These are phyloP conservation scores for Cyclotella choctawhatcheeana DNA, from an alignment of 108 stramenopile species.

Conservation along the genomic window DNA sequence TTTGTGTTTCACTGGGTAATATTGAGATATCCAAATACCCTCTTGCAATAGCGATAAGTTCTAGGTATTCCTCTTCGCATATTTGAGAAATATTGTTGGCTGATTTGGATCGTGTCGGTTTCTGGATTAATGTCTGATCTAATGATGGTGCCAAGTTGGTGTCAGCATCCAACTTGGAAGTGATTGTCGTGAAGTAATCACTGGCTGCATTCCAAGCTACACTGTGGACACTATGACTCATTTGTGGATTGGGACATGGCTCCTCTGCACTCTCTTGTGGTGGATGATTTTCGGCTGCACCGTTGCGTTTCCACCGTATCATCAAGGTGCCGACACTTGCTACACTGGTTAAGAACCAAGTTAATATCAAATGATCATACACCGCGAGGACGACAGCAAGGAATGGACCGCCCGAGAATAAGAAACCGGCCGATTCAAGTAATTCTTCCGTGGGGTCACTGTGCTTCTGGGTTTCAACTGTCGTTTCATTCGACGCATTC, in stretches of 20 bases:
- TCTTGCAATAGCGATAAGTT: conserved; percentile 57
- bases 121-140: neutral
- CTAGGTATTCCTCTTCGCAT: conserved; percentile 15
- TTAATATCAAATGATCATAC: conserved; percentile 37
- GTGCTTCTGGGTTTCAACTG: conserved; percentile 1
- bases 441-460: conserved; percentile 67
- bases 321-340: conserved; percentile 9
- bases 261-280: neutral
- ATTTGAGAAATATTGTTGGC: conserved; percentile 25
- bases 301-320: neutral
- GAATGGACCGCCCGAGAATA: conserved; percentile 53
- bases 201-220: conserved; percentile 53
- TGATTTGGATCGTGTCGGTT: conserved; percentile 33
- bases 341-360: conserved; percentile 16
- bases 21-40: conserved; percentile 48
- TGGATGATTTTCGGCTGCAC: no score
- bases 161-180: conserved; percentile 27
- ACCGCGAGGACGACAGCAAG: conserved; percentile 35
- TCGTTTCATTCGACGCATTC: neutral
- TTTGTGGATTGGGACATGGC: neutral
- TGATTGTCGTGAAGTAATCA: conserved; percentile 42
- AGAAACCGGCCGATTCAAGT: conserved; percentile 65
- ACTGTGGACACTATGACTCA: conserved; percentile 13
- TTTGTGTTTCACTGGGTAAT: conserved; percentile 67
- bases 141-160: neutral